Evolutionary conservation across 2,329 filamentous ascomycete genomes (phyloP), one percentile per base, ranked within the genome.

Genomic region (Bipolaris cookei): DNA sequence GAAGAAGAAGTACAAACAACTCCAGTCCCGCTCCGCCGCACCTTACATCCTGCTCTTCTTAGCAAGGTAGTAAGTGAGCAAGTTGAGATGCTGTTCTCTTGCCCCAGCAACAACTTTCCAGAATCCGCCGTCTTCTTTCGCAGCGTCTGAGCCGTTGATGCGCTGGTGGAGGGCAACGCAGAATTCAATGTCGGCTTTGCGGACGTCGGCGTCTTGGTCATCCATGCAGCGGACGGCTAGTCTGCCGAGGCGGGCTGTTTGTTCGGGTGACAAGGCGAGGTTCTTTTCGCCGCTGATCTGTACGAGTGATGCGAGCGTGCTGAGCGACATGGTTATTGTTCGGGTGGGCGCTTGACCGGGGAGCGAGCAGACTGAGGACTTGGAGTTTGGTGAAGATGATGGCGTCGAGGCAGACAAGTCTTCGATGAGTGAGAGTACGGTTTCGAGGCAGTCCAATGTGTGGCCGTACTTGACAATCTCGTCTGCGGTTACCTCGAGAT

Each of bases 31-130:
- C n/a, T n/a, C 28, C 28, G 1, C 28, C 28, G 10, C 10, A 13
- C 8, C 28, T 56, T 68, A 73, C 56, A 64, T 66, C 53, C 65
- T 71, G 28, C 59, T 65, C 44, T 68, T 67, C 65, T 75, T 76
- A 3, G 90, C 90, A 68, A 92, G 88, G 74, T 92, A 93, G 72
- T 93, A 93, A 8, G 89, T 92, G 67, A 93, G 87, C 59, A 93
- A 75, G 64, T 88, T 92, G 79, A 91, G 86, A 20, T 89, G 86
- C 63, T 91, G 89, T 63, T 92, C 89, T 69, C 85, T 84, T 30
- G 90, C 82, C 0, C 78, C 79, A 55, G 81, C 84, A 67, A 92
- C 80, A 21, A 83, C 82, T 32, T 83, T 83, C 90, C 90, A 94
- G 71, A 93, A 93, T 0, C 64, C 64, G 10, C 57, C 63, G 28